Percentiles rank a stretch among this genome's conserved stretches.
Conservation (phyloP, 768 basidiomycete species). For the Mycena floridula region DNA sequence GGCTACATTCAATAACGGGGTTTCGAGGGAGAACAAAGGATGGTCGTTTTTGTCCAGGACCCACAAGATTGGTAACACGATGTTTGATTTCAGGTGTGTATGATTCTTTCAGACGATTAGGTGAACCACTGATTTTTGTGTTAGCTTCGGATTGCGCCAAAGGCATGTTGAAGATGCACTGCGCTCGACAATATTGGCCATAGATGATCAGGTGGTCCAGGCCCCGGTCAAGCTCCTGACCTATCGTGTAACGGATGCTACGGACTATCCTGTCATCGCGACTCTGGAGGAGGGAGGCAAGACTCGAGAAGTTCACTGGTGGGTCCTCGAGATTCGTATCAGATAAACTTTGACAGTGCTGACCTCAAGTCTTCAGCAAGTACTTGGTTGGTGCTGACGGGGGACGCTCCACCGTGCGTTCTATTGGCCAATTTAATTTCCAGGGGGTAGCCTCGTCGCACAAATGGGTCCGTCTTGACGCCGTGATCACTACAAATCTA, state of each 20-base stretch:
- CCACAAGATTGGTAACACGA: too few species aligned
- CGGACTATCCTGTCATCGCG: background rate
- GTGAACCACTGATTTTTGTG: too few species aligned
- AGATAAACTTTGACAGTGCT: slow-evolving; percentile 6
- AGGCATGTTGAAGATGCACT: background rate
- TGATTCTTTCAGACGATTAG: too few species aligned
- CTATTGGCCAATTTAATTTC: slow-evolving; percentile 8
- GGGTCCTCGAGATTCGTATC: too few species aligned
- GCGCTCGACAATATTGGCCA: background rate
- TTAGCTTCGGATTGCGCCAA: background rate
- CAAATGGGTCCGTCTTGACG: slow-evolving; percentile 12
- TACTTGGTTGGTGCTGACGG: slow-evolving; percentile 9
- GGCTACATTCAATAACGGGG: too few species aligned
- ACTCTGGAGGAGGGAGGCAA: background rate
- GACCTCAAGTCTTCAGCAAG: slow-evolving; percentile 4
- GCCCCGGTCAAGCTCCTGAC: background rate
- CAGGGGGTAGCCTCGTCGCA: slow-evolving; percentile 5
- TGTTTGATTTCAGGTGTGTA: too few species aligned
- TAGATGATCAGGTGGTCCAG: background rate
- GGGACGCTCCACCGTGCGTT: slow-evolving; percentile 10
- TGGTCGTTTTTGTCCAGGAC: too few species aligned
- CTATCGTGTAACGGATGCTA: background rate
- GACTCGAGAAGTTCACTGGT: background rate
- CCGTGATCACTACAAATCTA: slow-evolving; percentile 9
- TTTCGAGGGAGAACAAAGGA: too few species aligned